A percentile compares a stretch with the other conserved stretches of the same genome.
Conservation (phyloP, 768 basidiomycete species). For the Jaapia argillacea region DNA sequence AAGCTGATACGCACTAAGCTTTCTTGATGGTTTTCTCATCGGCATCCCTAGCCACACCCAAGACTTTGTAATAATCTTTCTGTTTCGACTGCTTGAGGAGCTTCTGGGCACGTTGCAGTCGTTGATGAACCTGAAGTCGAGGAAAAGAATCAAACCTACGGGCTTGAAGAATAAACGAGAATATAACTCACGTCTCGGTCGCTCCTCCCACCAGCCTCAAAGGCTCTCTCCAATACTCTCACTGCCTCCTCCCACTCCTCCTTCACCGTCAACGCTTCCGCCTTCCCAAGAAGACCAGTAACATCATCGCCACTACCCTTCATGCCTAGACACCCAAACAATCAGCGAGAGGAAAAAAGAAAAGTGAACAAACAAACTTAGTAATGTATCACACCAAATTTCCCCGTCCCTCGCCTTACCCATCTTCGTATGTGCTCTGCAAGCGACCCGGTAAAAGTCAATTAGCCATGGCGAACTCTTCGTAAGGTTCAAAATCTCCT, state of each 20-base stretch:
- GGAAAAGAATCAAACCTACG: slow-evolving; percentile 3
- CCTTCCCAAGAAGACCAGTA: slow-evolving; percentile 68
- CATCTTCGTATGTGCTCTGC: slow-evolving; percentile 65
- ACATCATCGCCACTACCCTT: slow-evolving; percentile 59
- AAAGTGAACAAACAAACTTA: background rate
- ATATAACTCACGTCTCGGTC: slow-evolving; percentile 57
- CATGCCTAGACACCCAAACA: no score
- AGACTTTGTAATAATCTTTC: slow-evolving; percentile 96
- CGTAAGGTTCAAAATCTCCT: background rate
- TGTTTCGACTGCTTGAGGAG: slow-evolving; percentile 80
- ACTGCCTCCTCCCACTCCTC: slow-evolving; percentile 89
- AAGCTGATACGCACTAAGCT: slow-evolving; percentile 55
- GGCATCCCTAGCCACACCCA: slow-evolving; percentile 83
- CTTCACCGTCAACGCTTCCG: slow-evolving; percentile 57
- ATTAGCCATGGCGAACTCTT: slow-evolving; percentile 16
- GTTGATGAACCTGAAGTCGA: slow-evolving; percentile 46
- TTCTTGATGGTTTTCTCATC: slow-evolving; percentile 90
- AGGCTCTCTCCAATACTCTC: slow-evolving; percentile 67
- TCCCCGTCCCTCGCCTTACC: slow-evolving; percentile 41
- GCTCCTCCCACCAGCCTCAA: slow-evolving; percentile 67
- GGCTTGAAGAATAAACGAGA: background rate
- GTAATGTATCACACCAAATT: slow-evolving; percentile 62
- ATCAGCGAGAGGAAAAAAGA: no score
- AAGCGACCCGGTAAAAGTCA: slow-evolving; percentile 50
- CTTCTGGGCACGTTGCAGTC: slow-evolving; percentile 76